Base-by-base conservation (phyloP, 768 basidiomycete species). In the Xanthoconium stramineum region DNA sequence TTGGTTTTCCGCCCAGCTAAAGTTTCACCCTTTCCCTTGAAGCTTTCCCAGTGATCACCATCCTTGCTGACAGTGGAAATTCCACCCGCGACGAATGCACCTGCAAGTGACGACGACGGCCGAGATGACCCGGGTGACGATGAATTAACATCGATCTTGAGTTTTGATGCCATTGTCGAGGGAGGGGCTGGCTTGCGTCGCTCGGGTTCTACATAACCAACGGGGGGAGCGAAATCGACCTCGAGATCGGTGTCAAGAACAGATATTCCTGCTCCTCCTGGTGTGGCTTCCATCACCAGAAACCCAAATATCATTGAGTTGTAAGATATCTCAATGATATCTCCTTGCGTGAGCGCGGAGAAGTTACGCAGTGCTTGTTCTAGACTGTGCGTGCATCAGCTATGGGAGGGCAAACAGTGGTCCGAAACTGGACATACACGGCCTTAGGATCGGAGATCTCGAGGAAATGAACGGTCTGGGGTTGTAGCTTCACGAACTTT, bases 381-480 rank as follows among this genome's bases (percentile, higher is more conserved):
- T 37, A 99, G 85, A 3, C 95, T 98, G 59, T 7, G 36, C 35
- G 28, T 28, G 50, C 39, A 24, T 63, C 15, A 63, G 50, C 9
- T 32, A 40, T 30, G 32, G 46, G 42, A 6, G 37, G 20, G 47
- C 11, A 14, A 39, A 14, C 9, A 15, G 50, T 17, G 32, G 35
- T 5, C 13, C 3, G 1, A 28, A 57, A 45, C 24, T 46, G 4
- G 24, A 82, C 93, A 64, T 78, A 97, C 94, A 98, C 94, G 42
- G 96, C 95, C 75, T 96, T 98, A 11, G 89, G 94, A 74, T 99
- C 97, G 20, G 93, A 95, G 36, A 99, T 88, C 69, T 99, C 94
- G 42, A 98, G 78, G 75, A 99, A 99, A 71, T 95, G 91, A 7
- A 91, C 86, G 2, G 87, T 84, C 69, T 99, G 97, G 7, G 97